phyloP scores from a whole-genome alignment of 2,329 filamentous ascomycete genomes.

The Nigrograna mackinnonii region DNA sequence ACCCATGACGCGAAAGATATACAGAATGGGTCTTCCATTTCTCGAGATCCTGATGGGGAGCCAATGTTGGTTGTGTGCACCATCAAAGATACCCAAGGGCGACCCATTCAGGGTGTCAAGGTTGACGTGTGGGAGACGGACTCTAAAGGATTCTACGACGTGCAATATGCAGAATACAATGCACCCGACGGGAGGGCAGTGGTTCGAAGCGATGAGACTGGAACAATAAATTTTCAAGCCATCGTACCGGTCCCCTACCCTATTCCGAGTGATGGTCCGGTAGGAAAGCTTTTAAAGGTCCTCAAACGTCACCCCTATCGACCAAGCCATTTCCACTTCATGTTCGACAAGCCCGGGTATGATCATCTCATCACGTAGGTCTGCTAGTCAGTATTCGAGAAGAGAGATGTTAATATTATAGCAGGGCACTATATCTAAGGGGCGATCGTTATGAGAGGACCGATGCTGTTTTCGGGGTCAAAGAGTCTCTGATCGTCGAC shows the following conservation, averaged over 20 bases:
- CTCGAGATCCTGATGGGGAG: constrained; percentile 68
- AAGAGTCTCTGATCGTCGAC: constrained; percentile 63
- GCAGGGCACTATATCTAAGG: constrained; percentile 58
- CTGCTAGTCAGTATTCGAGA: constrained; percentile 26
- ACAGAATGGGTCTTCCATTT: constrained; percentile 62
- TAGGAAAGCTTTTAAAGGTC: constrained; percentile 48
- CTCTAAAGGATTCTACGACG: constrained; percentile 74
- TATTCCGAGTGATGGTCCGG: constrained; percentile 74
- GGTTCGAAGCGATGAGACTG: constrained; percentile 68
- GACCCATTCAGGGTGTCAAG: constrained; percentile 65
- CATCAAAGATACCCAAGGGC: constrained; percentile 64
- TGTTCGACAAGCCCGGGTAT: constrained; percentile 60
- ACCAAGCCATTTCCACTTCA: constrained; percentile 40
- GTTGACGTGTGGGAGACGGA: constrained; percentile 85
- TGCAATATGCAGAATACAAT: constrained; percentile 57
- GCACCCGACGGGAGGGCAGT: constrained; percentile 72
- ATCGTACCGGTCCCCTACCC: constrained; percentile 82
- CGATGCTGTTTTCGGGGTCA: constrained; percentile 83
- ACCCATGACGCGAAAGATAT: constrained; percentile 69
- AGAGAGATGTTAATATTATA: not conserved
- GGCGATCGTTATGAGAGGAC: constrained; percentile 78
- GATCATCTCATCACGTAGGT: constrained; percentile 70
- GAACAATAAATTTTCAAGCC: constrained; percentile 77
- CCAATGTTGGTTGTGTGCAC: constrained; percentile 71
- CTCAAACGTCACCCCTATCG: constrained; percentile 12